Evolutionary conservation across 1,284 basidiomycete genomes (phyloP), one percentile per base, ranked within the genome.

Genomic region (Malassezia yamatoensis): DNA sequence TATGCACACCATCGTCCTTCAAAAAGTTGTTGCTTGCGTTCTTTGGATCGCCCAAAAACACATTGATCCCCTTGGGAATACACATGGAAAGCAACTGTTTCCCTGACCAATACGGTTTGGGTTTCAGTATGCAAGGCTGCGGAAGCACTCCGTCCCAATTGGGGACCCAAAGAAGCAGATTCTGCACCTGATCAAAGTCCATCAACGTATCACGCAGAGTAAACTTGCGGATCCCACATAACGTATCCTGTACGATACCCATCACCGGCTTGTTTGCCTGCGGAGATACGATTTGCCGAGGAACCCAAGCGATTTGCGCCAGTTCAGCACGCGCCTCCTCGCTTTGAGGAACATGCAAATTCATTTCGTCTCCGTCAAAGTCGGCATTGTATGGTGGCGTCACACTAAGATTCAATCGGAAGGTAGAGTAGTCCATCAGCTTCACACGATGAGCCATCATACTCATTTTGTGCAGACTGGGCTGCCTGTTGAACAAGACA

Each of bases 281-380:
- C 0, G 94, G 94, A 10, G 93, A 96, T 62, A 98, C 90, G 68
- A 98, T 99, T 86, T 98, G 89, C 60, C 88, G 83, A 5, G 93
- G 88, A n/a, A 99, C 94, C 91, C 93, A 98, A 41, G 93, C 91
- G 62, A 99, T 93, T 77, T 98, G 91, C 70, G 87, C 87, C 35
- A 98, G 81, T 77, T 99, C 94, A 0, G 94, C 93, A 54, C 93
- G 83, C n/a, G 93, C 96, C 77, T 99, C 94, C 78, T 98, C 93
- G 59, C 88, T 91, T 76, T 99, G 94, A 9, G 94, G 94, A 36
- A 98, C 87, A 76, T 57, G 60, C 61, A 98, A 88, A 79, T 98
- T 98, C 94, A 98, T 98, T 78, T 98, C 93, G 76, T 99, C 94
- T 70, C 94, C 94, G 75, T 98, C 94, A 78, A 98, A 99, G 79